These are phyloP conservation scores for Aureobasidium namibiae DNA, from an alignment of 2,329 filamentous ascomycete species.

Conservation along the genomic window DNA sequence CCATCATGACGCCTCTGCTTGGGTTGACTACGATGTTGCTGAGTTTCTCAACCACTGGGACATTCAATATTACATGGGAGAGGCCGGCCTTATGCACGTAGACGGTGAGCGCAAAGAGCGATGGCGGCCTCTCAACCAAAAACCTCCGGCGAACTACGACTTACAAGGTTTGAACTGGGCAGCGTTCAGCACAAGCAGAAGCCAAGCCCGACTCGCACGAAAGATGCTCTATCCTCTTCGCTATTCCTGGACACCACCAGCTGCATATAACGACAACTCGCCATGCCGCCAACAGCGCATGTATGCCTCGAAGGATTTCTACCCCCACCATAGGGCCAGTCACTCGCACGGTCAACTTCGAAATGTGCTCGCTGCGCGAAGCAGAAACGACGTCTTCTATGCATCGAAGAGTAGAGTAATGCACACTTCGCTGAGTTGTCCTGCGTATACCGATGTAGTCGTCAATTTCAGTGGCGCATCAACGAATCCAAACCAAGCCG, in stretches of 20 bases:
- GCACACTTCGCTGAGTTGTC: slow-evolving; percentile 41
- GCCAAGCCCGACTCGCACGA: slow-evolving; percentile 22
- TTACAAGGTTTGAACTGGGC: slow-evolving; percentile 31
- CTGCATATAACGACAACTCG: not conserved
- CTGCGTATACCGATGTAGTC: slow-evolving; percentile 32
- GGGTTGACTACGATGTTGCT: slow-evolving; percentile 21
- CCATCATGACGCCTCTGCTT: not conserved
- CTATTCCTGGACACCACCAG: not conserved
- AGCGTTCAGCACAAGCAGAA: slow-evolving; percentile 21
- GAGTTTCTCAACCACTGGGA: slow-evolving; percentile 26
- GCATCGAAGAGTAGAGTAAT: slow-evolving; percentile 40
- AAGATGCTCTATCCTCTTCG: slow-evolving; percentile 21
- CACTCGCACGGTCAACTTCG: slow-evolving; percentile 53
- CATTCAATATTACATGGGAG: slow-evolving; percentile 17
- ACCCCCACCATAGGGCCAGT: slow-evolving; percentile 38
- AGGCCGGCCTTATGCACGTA: slow-evolving; percentile 16
- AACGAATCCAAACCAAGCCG: slow-evolving; percentile 28
- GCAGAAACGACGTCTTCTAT: slow-evolving; percentile 49
- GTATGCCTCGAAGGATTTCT: slow-evolving; percentile 24
- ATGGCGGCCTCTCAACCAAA: slow-evolving; percentile 12
- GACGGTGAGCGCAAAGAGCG: slow-evolving; percentile 15
- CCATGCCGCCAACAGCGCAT: slow-evolving; percentile 14
- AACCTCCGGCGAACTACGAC: slow-evolving; percentile 18
- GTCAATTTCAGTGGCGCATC: slow-evolving; percentile 41
- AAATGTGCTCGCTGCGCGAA: slow-evolving; percentile 47